Conservation (phyloP, 139 green algal species). For the Penium margaritaceum region DNA sequence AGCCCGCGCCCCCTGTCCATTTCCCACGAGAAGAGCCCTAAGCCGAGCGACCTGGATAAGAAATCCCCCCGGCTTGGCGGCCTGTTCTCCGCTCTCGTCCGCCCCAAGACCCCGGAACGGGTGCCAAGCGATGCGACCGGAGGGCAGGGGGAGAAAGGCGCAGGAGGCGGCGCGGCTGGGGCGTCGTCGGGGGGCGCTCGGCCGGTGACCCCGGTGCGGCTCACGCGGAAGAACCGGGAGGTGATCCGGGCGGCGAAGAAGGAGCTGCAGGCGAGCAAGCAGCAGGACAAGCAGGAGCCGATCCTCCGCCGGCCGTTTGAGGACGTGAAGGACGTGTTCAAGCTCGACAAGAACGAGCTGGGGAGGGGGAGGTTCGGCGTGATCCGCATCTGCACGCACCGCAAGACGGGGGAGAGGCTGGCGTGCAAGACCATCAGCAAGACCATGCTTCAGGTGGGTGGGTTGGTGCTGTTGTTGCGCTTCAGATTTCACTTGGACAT, state of each 20-base stretch:
- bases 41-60: too few relatives aligned
- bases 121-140: background rate
- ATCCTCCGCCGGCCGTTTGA: constrained; percentile 13
- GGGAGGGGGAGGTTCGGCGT: constrained; percentile 41
- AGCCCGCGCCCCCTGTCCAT: too few relatives aligned
- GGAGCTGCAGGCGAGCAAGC: background rate
- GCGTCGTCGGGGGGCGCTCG: background rate
- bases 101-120: too few relatives aligned
- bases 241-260: constrained; percentile 8
- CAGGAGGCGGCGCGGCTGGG: background rate
- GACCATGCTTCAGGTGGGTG: constrained; percentile 61
- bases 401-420: constrained; percentile 54
- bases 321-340: constrained; percentile 7
- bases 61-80: too few relatives aligned
- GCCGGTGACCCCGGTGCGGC: background rate
- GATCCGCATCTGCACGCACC: constrained; percentile 44
- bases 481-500: too few relatives aligned
- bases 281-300: background rate
- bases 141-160: background rate
- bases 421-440: constrained; percentile 86
- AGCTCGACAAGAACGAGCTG: constrained; percentile 28
- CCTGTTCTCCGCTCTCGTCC: too few relatives aligned
- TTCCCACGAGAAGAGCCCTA: too few relatives aligned
- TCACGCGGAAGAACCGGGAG: constrained; percentile 1
- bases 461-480: too few relatives aligned